Conservation (phyloP, 2,329 filamentous ascomycete genomes). For the Colletotrichum caudatum region DNA sequence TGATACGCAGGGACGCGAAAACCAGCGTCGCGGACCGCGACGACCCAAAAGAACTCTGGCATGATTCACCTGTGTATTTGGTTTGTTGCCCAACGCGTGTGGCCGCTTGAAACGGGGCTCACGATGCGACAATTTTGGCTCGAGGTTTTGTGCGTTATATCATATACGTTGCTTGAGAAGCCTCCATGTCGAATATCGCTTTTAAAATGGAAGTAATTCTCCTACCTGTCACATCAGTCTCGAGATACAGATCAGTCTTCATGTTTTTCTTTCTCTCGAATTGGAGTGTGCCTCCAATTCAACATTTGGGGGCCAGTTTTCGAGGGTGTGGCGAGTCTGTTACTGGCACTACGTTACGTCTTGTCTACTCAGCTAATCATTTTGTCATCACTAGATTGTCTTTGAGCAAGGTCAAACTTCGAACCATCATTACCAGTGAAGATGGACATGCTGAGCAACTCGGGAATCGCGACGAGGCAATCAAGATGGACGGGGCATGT, state of each 20-base stretch:
- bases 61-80: accelerated
- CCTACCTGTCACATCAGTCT: background rate
- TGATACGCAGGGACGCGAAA: background rate
- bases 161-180: background rate
- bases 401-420: background rate
- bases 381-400: background rate
- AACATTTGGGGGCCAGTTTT: background rate
- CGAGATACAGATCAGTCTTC: accelerated
- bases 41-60: background rate
- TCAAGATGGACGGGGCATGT: background rate
- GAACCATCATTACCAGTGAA: background rate
- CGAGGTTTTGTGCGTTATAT: background rate
- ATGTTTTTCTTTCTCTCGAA: background rate
- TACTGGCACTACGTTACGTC: background rate
- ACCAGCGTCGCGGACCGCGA: accelerated
- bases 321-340: background rate
- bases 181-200: background rate
- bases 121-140: background rate
- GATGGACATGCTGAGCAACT: background rate
- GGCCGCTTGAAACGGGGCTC: background rate
- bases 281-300: background rate
- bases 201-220: background rate
- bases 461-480: background rate
- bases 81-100: background rate
- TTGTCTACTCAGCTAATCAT: background rate